Base-by-base conservation (phyloP, 2,329 filamentous ascomycete species). In the Fusarium tjaetaba region DNA sequence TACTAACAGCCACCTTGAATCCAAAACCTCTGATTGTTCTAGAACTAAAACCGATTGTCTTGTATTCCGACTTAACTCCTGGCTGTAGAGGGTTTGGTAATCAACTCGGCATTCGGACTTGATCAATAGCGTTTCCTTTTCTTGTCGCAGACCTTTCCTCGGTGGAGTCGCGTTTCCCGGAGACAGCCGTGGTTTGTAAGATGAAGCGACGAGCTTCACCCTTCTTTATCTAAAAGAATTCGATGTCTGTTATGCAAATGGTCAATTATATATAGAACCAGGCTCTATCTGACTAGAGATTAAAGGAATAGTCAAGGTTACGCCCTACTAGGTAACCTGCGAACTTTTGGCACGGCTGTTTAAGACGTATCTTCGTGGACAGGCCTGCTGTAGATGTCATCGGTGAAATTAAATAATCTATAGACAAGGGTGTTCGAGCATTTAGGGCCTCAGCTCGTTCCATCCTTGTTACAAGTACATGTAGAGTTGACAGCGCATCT, bases 401-500 rank as follows among this genome's bases (percentile, higher is more conserved):
- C 3, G 3, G 9, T 22, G 18, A 11, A 28, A 22, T 0, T 3
- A 46, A 2, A 7, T 0, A 11, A 28, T 11, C 18, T 46, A 28
- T 22, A 46, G 24, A 4, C 9, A 15, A 28, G 9, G 9, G 13
- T 5, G 4, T 20, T 28, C 13, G 0, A 4, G 1, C 3, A 7
- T 46, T 2, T 1, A 2, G 22, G 4, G 4, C 4, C 3, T 28
- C 13, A 11, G 5, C 4, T 13, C 10, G 4, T 7, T 8, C 3
- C 10, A 14, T n/a, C 5, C 1, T 13, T 32, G 4, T 3, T 32
- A 5, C 0, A 18, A n/a, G 0, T 9, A 16, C 4, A 11, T 1
- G 2, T 4, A 13, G 22, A 32, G 11, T n/a, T 32, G 3, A 4
- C n/a, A 49, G 46, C 0, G 28, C 5, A n/a, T 30, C 20, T 32